Conservation (phyloP, 495 filamentous ascomycete species). For the Massariosphaeria phaeospora region DNA sequence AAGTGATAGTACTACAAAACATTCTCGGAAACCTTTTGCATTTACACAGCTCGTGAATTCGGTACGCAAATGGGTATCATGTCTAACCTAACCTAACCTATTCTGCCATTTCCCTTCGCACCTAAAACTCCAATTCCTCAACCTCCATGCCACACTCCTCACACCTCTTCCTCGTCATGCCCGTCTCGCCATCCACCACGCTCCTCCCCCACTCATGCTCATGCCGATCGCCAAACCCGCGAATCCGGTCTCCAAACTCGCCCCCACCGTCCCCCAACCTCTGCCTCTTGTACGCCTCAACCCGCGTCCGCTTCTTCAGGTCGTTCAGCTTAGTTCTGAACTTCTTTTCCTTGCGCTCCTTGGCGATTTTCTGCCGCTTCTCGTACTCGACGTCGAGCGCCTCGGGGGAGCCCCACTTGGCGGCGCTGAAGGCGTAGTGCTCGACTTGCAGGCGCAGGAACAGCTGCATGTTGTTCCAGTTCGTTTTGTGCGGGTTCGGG, state of each 20-base stretch:
- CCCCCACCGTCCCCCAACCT: conserved; percentile 49
- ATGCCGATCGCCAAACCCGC: conserved; percentile 58
- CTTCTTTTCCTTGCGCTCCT: conserved; percentile 81
- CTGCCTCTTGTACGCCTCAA: conserved; percentile 73
- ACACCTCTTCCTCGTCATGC: conserved; percentile 77
- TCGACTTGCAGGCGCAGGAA: conserved; percentile 92
- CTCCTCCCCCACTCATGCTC: conserved; percentile 86
- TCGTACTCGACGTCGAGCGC: conserved; percentile 87
- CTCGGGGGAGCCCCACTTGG: conserved; percentile 82
- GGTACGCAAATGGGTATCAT: no score
- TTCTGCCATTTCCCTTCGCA: neutral
- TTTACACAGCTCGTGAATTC: no score
- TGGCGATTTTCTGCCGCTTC: conserved; percentile 72
- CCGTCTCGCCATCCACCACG: conserved; percentile 71
- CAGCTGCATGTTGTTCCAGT: conserved; percentile 98
- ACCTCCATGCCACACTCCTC: conserved; percentile 92
- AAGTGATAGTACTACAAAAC: no score
- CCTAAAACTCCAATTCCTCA: conserved; percentile 83
- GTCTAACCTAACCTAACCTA: no score
- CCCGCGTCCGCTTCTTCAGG: conserved; percentile 86
- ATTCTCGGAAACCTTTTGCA: no score
- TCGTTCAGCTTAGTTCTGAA: conserved; percentile 84
- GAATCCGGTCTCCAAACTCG: conserved; percentile 73
- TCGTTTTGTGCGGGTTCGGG: conserved; percentile 91
- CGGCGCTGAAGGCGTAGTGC: conserved; percentile 74